Evolutionary conservation across 2,329 filamentous ascomycete genomes (phyloP).

Genomic region (Lasiodiplodia citricola): DNA sequence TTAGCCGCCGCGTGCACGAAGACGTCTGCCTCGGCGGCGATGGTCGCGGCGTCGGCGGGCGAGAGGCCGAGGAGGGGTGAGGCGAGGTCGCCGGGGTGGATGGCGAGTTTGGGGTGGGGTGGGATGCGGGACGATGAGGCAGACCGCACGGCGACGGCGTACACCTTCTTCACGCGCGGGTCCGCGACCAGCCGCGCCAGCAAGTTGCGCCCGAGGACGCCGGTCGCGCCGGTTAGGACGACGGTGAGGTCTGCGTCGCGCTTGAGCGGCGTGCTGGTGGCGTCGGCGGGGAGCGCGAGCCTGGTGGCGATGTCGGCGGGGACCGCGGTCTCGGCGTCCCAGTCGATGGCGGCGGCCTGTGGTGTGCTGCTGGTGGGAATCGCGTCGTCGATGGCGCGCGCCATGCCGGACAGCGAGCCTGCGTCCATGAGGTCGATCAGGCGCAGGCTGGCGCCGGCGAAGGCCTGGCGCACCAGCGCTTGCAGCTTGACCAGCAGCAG

Average conservation of each 20-base stretch:
- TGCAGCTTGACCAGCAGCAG: constrained; percentile 20
- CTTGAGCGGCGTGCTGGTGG: neutral
- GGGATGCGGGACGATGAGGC: neutral
- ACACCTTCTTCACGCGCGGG: constrained; percentile 35
- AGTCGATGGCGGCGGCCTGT: neutral
- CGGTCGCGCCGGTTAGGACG: constrained; percentile 31
- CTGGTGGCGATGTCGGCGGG: neutral
- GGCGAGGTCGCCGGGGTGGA: constrained; percentile 47
- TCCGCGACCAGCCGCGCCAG: constrained; percentile 40
- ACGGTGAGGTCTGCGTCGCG: constrained; percentile 11
- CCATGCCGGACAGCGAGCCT: neutral
- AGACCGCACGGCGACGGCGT: constrained; percentile 51
- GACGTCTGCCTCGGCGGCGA: neutral
- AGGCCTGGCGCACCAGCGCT: neutral
- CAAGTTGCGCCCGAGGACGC: constrained; percentile 27
- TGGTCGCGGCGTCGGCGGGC: neutral
- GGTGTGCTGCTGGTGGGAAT: neutral
- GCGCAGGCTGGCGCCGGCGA: neutral
- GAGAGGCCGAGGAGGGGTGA: constrained; percentile 30
- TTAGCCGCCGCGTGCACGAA: constrained; percentile 35
- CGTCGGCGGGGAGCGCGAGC: neutral
- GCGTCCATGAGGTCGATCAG: neutral
- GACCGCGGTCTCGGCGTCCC: neutral
- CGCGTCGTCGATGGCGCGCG: neutral
- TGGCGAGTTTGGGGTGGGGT: constrained; percentile 20